Conservation (phyloP, 1,139 yeast species). For the Debaryomyces sp. region DNA sequence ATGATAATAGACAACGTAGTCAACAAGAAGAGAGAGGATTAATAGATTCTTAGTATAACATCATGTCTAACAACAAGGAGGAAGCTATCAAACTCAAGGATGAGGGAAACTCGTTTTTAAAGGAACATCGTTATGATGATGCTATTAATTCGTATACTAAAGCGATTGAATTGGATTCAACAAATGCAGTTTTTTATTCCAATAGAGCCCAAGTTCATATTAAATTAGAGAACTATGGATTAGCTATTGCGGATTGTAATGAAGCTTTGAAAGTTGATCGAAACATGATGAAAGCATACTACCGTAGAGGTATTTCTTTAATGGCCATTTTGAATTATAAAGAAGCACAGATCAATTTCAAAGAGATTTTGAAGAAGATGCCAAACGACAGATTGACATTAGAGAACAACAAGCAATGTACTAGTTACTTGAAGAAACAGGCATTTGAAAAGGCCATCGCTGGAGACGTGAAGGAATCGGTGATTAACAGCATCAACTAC, state of each 20-base stretch:
- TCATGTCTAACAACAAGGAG: conserved; percentile 20
- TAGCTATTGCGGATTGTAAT: conserved; percentile 78
- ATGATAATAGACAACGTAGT: neutral
- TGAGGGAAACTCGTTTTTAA: conserved; percentile 73
- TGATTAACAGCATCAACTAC: conserved; percentile 47
- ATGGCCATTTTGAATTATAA: conserved; percentile 77
- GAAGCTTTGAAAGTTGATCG: conserved; percentile 70
- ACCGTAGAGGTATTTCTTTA: conserved; percentile 81
- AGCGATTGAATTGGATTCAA: conserved; percentile 72
- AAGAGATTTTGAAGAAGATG: conserved; percentile 57
- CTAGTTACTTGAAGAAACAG: conserved; percentile 65
- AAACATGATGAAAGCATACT: conserved; percentile 72
- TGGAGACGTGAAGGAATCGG: conserved; percentile 48
- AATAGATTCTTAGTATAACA: neutral
- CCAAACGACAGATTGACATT: conserved; percentile 76
- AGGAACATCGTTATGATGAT: conserved; percentile 59
- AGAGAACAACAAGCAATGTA: conserved; percentile 65
- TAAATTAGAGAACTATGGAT: conserved; percentile 83
- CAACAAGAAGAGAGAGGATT: too few relatives aligned
- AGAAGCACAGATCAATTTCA: conserved; percentile 74
- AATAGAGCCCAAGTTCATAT: conserved; percentile 92
- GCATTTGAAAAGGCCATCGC: conserved; percentile 90
- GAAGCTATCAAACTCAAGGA: conserved; percentile 60
- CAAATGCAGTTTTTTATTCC: conserved; percentile 75
- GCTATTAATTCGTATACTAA: conserved; percentile 74